These are phyloP conservation scores for Lachnellula suecica DNA, from an alignment of 2,329 filamentous ascomycete genomes.

Conservation along the genomic window DNA sequence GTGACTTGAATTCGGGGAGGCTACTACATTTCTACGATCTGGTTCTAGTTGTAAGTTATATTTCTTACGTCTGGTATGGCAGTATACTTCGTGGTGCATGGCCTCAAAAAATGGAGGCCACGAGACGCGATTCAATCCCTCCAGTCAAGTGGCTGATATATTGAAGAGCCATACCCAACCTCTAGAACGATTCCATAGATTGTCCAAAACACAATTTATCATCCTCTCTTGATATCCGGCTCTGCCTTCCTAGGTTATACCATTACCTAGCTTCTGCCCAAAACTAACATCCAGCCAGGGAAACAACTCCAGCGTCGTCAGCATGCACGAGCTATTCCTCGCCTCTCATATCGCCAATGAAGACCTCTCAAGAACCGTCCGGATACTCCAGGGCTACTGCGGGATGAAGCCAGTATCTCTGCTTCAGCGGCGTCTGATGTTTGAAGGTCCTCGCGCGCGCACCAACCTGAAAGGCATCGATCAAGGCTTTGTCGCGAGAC, in stretches of 20 bases:
- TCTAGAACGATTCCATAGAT: too few species aligned
- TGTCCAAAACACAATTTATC: too few species aligned
- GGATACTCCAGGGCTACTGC: conserved; percentile 56
- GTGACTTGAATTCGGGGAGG: too few species aligned
- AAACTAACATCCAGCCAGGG: neutral
- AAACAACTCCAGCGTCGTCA: neutral
- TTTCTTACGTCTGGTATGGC: too few species aligned
- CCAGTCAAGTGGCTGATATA: too few species aligned
- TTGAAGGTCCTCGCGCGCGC: conserved; percentile 43
- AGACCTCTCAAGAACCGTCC: conserved; percentile 48
- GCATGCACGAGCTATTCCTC: conserved; percentile 61
- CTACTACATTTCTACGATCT: too few species aligned
- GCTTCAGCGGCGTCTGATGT: conserved; percentile 53
- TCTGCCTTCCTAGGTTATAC: neutral
- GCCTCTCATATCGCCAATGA: conserved; percentile 50
- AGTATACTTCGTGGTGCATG: too few species aligned
- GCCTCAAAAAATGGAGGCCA: too few species aligned
- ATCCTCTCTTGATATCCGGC: too few species aligned
- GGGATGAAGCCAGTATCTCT: conserved; percentile 53
- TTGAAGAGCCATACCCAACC: too few species aligned
- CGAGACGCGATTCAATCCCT: too few species aligned
- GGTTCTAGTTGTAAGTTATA: too few species aligned
- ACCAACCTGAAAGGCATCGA: conserved; percentile 26
- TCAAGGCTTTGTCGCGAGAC: conserved; percentile 16
- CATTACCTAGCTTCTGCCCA: neutral